phyloP scores from a whole-genome alignment of 2,329 filamentous ascomycete species.

The Pseudogymnoascus sp. region DNA sequence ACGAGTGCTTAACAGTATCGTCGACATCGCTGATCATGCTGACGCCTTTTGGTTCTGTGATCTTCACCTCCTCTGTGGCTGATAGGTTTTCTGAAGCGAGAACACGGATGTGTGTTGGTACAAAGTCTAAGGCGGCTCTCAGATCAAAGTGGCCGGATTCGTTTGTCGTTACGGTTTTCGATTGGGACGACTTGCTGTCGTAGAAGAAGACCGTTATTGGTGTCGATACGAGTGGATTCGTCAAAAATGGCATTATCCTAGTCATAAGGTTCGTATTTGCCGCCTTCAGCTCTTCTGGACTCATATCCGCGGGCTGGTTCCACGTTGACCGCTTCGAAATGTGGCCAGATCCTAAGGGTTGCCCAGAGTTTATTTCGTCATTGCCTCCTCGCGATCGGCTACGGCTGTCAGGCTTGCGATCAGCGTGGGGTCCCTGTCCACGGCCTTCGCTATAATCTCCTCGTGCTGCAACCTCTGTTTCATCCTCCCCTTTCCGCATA shows the following conservation, averaged over 20 bases:
- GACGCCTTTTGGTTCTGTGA: slow-evolving; percentile 71
- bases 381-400: slow-evolving; percentile 2
- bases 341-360: slow-evolving; percentile 23
- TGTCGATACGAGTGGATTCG: slow-evolving; percentile 65
- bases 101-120: slow-evolving; percentile 82
- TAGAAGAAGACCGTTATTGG: slow-evolving; percentile 94
- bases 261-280: slow-evolving; percentile 86
- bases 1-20: slow-evolving; percentile 93
- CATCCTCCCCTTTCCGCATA: slow-evolving; percentile 59
- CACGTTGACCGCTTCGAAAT: slow-evolving; percentile 37
- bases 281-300: slow-evolving; percentile 61
- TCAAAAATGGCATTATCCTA: slow-evolving; percentile 80
- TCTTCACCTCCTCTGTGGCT: slow-evolving; percentile 63
- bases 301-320: slow-evolving; percentile 49
- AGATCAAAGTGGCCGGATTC: slow-evolving; percentile 81
- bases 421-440: slow-evolving; percentile 34
- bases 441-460: slow-evolving; percentile 67
- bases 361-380: neutral
- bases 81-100: slow-evolving; percentile 80
- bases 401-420: slow-evolving; percentile 24
- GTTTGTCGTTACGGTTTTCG: slow-evolving; percentile 75
- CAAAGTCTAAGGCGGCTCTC: slow-evolving; percentile 73
- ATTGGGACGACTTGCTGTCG: slow-evolving; percentile 73
- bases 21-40: slow-evolving; percentile 97
- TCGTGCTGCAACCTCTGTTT: slow-evolving; percentile 60